Base-by-base conservation (phyloP, 495 filamentous ascomycete species). In the Umbilicaria muhlenbergii region DNA sequence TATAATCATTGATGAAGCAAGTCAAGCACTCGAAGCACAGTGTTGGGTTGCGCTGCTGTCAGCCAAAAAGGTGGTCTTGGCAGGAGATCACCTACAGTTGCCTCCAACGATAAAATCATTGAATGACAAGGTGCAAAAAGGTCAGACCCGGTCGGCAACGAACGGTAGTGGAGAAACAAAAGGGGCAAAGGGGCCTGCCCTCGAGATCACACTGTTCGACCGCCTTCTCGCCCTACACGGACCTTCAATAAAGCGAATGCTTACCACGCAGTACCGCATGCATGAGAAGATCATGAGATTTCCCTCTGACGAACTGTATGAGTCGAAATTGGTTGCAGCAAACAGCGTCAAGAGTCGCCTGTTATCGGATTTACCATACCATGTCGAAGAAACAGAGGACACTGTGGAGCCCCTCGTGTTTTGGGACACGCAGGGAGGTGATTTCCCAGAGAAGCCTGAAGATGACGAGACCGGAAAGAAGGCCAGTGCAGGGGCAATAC, bases 231-330 rank as follows among this genome's bases (percentile, higher is more conserved):
- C 67, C 5, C 65, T 95, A 2, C 84, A 99, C 55, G 92, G 91
- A 1, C 60, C 77, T 3, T 66, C 62, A 0, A 84, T 99, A 60
- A 99, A 96, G 65, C 68, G 81, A 18, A 91, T 95, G 80, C 71
- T 96, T 11, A 95, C 84, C n/a, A 94, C 84, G 2, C 91, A 99
- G 64, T 99, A 99, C 60, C 83, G 91, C 8, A 99, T 99, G 91
- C 89, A 99, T 59, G 80, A 85, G 53, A 71, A 68, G 39, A 96
- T 99, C 55, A 96, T 95, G 91, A 67, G 72, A 33, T 96, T 95
- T 58, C 89, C 92, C 0, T 95, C 89, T 0, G 68, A 78, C 41
- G 80, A 86, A 58, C 71, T 99, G 16, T 99, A 99, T 66, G 81
- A 85, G 36, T 70, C 68, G 3, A 76, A 78, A 47, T 68, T 99